Percentiles rank a stretch among this genome's conserved stretches.
Conservation (phyloP, 1,139 yeast genomes). For the Candida tropicalis region DNA sequence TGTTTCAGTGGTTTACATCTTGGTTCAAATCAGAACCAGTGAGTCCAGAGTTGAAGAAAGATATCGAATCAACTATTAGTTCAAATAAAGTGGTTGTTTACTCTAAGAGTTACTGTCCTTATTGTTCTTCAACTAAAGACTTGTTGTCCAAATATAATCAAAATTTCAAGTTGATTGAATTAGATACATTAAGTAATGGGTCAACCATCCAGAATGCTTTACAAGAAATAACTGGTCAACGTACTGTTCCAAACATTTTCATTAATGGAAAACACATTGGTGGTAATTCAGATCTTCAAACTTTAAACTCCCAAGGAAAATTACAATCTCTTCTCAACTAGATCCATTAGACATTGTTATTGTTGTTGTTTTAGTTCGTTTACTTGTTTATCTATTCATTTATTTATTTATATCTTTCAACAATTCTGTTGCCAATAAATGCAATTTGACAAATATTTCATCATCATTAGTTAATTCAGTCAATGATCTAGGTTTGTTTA, state of each 20-base stretch:
- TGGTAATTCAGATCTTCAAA: conserved; percentile 81
- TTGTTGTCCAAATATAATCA: conserved; percentile 20
- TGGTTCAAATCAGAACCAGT: conserved; percentile 21
- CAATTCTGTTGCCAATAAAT: conserved; percentile 64
- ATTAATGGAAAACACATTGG: conserved; percentile 86
- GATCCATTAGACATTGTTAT: background rate
- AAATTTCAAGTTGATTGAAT: conserved; percentile 25
- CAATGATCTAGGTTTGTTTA: conserved; percentile 58
- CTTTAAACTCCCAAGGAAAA: conserved; percentile 33
- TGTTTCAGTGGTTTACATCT: conserved; percentile 19
- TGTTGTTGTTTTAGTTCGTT: too few relatives aligned
- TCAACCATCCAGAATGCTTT: conserved; percentile 65
- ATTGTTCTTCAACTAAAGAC: conserved; percentile 27
- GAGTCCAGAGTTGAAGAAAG: conserved; percentile 21
- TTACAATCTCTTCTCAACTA: conserved; percentile 18
- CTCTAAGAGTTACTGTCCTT: conserved; percentile 31
- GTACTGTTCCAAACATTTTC: conserved; percentile 85
- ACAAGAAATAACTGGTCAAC: conserved; percentile 72
- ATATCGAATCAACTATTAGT: conserved; percentile 21
- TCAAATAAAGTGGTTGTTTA: conserved; percentile 23
- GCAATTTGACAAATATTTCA: conserved; percentile 62
- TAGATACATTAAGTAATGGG: conserved; percentile 25
- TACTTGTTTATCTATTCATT: background rate
- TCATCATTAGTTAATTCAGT: conserved; percentile 63
- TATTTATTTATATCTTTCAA: conserved; percentile 16